These are phyloP conservation scores for Lepidium sativum DNA, from an alignment of 345 rosid species.

Conservation along the genomic window DNA sequence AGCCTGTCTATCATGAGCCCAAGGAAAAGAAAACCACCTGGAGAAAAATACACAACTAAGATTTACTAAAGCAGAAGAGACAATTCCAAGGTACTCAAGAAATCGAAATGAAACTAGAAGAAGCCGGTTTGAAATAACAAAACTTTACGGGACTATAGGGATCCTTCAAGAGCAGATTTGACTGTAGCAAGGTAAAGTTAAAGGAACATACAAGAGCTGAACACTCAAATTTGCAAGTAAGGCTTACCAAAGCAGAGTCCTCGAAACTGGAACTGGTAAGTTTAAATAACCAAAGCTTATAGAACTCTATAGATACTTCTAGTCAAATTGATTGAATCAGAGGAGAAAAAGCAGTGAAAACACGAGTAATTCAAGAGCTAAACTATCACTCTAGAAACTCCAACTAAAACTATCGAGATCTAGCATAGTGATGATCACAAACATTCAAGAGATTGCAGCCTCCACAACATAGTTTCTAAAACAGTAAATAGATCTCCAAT, in stretches of 20 bases:
- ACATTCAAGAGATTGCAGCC: neutral
- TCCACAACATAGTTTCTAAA: constrained; percentile 4
- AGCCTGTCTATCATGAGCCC: constrained; percentile 79
- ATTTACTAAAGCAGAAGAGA: constrained; percentile 9
- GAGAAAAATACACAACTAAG: constrained; percentile 13
- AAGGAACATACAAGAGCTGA: neutral
- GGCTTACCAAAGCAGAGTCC: constrained; percentile 5
- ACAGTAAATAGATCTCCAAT: constrained; percentile 8
- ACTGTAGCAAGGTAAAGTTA: neutral
- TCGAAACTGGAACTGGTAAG: neutral
- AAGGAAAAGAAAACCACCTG: constrained; percentile 77
- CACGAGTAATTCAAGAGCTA: constrained; percentile 1
- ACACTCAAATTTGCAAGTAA: neutral
- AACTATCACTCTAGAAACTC: constrained; percentile 7
- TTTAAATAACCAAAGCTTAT: neutral
- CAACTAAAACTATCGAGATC: neutral
- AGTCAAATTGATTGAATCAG: neutral
- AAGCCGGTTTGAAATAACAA: neutral
- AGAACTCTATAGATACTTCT: neutral
- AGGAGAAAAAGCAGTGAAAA: neutral
- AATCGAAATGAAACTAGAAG: neutral
- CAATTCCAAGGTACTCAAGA: neutral
- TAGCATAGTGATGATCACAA: neutral
- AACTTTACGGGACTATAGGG: neutral
- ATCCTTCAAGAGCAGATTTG: neutral